Evolutionary conservation across 2,329 filamentous ascomycete genomes (phyloP).

Genomic region (Aureobasidium vineae): DNA sequence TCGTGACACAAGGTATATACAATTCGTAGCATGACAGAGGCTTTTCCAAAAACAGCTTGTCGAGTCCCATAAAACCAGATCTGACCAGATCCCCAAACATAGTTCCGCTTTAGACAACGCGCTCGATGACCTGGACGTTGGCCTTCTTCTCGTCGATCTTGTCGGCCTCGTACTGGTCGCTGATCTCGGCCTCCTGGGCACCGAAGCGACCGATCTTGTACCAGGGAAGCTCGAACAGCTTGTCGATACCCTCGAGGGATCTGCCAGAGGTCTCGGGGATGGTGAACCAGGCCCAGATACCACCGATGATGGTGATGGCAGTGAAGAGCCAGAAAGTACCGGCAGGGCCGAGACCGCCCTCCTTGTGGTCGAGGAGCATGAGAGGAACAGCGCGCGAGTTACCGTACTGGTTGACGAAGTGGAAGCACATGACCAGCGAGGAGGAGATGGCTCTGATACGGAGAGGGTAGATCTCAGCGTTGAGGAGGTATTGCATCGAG

Average conservation of each 20-base stretch:
- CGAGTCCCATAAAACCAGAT: not conserved
- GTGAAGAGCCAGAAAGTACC: conserved; percentile 76
- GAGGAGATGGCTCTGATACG: conserved; percentile 69
- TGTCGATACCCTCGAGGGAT: conserved; percentile 66
- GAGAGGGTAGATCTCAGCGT: conserved; percentile 73
- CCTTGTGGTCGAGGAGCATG: conserved; percentile 59
- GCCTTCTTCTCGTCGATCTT: conserved; percentile 26
- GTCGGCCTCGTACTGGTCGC: conserved; percentile 24
- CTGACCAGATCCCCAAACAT: not conserved
- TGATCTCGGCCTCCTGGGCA: conserved; percentile 29
- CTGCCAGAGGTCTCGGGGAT: conserved; percentile 69
- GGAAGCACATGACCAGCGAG: conserved; percentile 71
- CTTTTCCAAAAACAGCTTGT: conserved; percentile 2
- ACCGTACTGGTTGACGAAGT: conserved; percentile 77
- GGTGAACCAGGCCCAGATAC: conserved; percentile 67
- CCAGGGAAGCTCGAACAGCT: conserved; percentile 70
- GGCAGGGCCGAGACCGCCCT: conserved; percentile 46
- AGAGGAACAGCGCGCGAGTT: conserved; percentile 71
- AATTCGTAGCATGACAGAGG: conserved; percentile 17
- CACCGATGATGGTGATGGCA: conserved; percentile 64
- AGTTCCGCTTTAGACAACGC: not conserved
- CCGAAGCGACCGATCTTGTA: conserved; percentile 60
- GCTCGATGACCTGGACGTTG: conserved; percentile 24
- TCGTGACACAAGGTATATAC: conserved; percentile 10
- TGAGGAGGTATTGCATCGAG: conserved; percentile 70